Percentiles rank a stretch among this genome's conserved stretches.
phyloP scores from a whole-genome alignment of 768 basidiomycete species.

The Phanerochaete carnosa region DNA sequence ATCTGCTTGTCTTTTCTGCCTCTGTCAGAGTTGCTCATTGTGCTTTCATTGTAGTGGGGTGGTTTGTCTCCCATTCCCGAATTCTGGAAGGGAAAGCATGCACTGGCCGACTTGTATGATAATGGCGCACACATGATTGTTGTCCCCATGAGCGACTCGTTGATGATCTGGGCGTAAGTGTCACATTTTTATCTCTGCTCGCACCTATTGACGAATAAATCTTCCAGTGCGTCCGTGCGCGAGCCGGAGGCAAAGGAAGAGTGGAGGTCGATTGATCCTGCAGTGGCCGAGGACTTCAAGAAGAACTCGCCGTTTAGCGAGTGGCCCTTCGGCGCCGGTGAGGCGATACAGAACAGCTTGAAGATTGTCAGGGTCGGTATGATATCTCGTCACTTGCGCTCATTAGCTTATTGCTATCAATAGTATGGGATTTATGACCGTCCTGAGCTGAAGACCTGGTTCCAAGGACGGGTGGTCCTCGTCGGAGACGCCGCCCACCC shows the following conservation, averaged over 20 bases:
- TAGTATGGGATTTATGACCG: constrained; percentile 46
- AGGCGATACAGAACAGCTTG: constrained; percentile 24
- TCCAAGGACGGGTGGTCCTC: constrained; percentile 38
- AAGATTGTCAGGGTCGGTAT: too few relatives aligned
- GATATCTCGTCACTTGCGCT: too few relatives aligned
- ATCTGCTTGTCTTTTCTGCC: not conserved
- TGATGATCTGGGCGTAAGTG: constrained; percentile 7
- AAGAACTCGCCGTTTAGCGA: constrained; percentile 16
- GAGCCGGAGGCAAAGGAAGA: constrained; percentile 38
- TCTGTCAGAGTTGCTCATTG: not conserved
- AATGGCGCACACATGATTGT: constrained; percentile 35
- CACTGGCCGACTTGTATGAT: constrained; percentile 29
- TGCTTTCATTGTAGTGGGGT: too few relatives aligned
- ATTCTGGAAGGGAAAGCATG: not conserved
- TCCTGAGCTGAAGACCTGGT: constrained; percentile 37
- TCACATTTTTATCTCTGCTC: not conserved
- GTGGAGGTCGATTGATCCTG: constrained; percentile 34
- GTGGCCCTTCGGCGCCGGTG: constrained; percentile 25
- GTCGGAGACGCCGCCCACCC: constrained; percentile 46
- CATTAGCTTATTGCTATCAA: too few relatives aligned
- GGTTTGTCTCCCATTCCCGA: not conserved
- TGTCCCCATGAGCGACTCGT: constrained; percentile 29
- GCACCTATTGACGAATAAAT: not conserved
- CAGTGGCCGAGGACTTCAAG: constrained; percentile 12
- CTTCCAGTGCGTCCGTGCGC: constrained; percentile 25